Evolutionary conservation across 108 stramenopile genomes (phyloP), one percentile per base, ranked within the genome.

Genomic region (Skeletonema potamos): DNA sequence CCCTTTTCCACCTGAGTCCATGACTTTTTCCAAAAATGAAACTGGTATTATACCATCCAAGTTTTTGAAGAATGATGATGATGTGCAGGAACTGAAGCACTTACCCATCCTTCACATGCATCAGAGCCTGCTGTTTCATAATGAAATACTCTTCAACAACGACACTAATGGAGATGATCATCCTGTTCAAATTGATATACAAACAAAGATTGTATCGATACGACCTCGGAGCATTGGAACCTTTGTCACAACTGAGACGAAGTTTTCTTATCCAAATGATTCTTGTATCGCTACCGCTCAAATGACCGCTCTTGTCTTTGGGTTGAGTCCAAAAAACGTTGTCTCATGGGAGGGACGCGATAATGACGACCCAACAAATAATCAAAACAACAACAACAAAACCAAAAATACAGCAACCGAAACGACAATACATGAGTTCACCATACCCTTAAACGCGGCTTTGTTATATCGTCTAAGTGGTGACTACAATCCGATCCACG

Each of bases 401-500:
- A 39, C 78, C 80, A 27, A 51, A 22, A 9, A 62, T 68, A 10
- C 56, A 82, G 66, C 72, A 74, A 77, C 51, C 37, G 2, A 48
- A 2, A 57, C n/a, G 26, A 60, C 65, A 10, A 20, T 62, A 6
- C 24, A 56, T 36, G 13, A 22, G 17, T 89, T 77, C 55, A 51
- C 29, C 24, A 90, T 89, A 48, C 58, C 82, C 8, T 54, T 58
- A 13, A 87, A 83, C 54, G 90, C 92, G 73, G 90, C 96, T 10
- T 82, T 94, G 12, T 43, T 95, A 27, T 96, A 96, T 80, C 88
- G 96, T 29, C 70, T 96, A 7, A 90, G 87, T 54, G 97, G 97
- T 1, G 97, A 97, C 81, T 90, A 89, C 62, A 97, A 97, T 68
- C 84, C 85, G 32, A 91, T 97, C 55, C 97, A 97, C 65, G 92